Evolutionary conservation across 176 grass and related monocot genomes (phyloP), one percentile per base, ranked within the genome.

Genomic region (Pontederia paniculata): DNA sequence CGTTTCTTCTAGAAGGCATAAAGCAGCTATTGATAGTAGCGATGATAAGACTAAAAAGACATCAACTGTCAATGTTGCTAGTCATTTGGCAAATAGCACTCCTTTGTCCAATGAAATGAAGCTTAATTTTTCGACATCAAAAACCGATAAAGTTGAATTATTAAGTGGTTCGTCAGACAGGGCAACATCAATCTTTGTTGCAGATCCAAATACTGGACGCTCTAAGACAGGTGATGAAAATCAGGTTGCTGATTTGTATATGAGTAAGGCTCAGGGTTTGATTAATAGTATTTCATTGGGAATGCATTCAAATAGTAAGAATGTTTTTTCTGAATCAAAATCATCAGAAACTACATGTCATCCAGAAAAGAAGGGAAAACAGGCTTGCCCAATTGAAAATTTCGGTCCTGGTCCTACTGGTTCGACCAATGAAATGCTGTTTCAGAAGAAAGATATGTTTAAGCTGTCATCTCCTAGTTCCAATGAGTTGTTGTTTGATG

Each of bases 401-500:
- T 56, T 17, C 43, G 14, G 20, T 6, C 47, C 19, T 48, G 21
- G 25, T n/a, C 45, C 61, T 28, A 64, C 37, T 59, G 31, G 18
- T 1, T 23, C 1, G 45, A 16, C 45, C 45, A 50, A 13, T 50
- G 61, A 50, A n/a, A 48, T 48, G 20, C 9, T 23, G 19, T 48
- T 20, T 8, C 45, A n/a, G 2, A 49, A 64, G 6, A 49, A 69
- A 49, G 79, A 68, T 58, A 42, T 61, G 46, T 57, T 17, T 9
- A 70, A 42, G 67, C 23, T 41, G 15, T 74, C 65, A 68, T 22
- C 70, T 19, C 44, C 80, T 73, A 48, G 44, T 72, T 45, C 66
- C 28, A 62, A 72, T 71, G 17, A 80, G 64, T 21, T 67, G 52
- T 60, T 74, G 73, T 49, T 58, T 58, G 53, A 8, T 75, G 45